Base-by-base conservation (phyloP, 78 protist genomes). In the Mastigamoeba balamuthi region DNA sequence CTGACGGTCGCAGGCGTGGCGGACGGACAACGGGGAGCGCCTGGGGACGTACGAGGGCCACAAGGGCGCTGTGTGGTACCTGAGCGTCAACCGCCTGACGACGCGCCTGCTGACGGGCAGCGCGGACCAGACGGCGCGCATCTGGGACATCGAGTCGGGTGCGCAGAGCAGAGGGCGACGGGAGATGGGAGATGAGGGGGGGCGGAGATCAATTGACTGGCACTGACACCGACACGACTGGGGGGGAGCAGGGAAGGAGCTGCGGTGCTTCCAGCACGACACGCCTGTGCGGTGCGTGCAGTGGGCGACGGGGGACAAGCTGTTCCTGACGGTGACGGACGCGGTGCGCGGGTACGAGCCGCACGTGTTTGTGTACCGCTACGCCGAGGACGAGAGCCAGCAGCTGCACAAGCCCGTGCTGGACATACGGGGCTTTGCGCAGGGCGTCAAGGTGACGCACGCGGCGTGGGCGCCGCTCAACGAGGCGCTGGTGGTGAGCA, bases 41-140 rank as follows among this genome's bases (percentile, higher is more conserved):
- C 52, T 93, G 2, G 97, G 97, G 6, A 80, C 93, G 6, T 93
- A 58, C 68, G 52, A 78, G 1, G 90, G 88, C 23, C 91, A 88
- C 82, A 25, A 17, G 0, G 94, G 93, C 42, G 75, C 94, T 0
- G 84, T 91, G 28, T 74, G 75, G 81, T 40, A 39, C 66, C 2
- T 44, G 66, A 92, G 84, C 65, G 80, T 86, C 35, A 70, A 68
- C 76, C 72, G 41, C 53, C 6, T 5, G 73, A 37, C 70, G 28
- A 75, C 48, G n/a, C 1, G 25, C 1, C 41, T 90, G 29, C 40
- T 85, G 1, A 66, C 92, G 1, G 88, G 71, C 23, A 75, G 88
- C 7, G 78, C 77, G 4, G 92, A 88, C 78, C 8, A 27, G 10
- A 27, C 77, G 10, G 64, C 72, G 8, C 33, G 25, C 25, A 40